phyloP scores from a whole-genome alignment of 148 eudicot species.

The Camellia sinensis region DNA sequence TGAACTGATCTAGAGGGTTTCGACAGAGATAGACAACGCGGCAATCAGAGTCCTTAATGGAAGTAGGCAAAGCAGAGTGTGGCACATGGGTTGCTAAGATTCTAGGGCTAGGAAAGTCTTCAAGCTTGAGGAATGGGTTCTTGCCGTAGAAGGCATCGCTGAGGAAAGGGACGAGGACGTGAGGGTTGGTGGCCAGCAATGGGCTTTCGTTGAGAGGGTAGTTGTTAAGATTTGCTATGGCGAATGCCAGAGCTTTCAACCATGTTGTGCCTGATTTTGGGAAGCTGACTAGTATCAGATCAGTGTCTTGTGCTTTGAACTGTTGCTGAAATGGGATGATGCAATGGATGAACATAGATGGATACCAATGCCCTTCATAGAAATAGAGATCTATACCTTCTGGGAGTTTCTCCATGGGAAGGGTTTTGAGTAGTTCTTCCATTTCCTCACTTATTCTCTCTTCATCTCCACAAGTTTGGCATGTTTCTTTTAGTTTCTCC shows the following conservation, averaged over 20 bases:
- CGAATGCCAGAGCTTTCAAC: not conserved
- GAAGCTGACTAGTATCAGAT: not conserved
- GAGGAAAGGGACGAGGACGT: not conserved
- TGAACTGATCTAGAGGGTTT: not conserved
- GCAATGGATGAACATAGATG: not conserved
- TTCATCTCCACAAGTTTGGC: no score
- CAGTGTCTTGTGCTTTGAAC: not conserved
- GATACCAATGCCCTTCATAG: not conserved
- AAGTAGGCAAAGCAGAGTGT: not conserved
- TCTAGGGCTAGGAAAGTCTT: not conserved
- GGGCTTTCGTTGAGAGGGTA: not conserved
- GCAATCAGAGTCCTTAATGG: not conserved
- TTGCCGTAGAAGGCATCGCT: no score
- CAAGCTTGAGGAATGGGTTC: not conserved
- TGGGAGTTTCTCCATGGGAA: not conserved
- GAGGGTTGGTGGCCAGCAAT: not conserved
- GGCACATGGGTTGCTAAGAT: not conserved
- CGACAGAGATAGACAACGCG: not conserved
- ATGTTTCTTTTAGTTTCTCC: not conserved
- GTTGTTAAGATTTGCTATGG: not conserved
- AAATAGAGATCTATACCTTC: not conserved
- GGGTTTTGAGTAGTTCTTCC: not conserved
- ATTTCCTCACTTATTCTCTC: not conserved
- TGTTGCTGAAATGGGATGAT: not conserved
- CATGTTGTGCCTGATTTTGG: slow-evolving; percentile 9